Base-by-base conservation (phyloP, 2,329 filamentous ascomycete species). In the Alternaria solani region DNA sequence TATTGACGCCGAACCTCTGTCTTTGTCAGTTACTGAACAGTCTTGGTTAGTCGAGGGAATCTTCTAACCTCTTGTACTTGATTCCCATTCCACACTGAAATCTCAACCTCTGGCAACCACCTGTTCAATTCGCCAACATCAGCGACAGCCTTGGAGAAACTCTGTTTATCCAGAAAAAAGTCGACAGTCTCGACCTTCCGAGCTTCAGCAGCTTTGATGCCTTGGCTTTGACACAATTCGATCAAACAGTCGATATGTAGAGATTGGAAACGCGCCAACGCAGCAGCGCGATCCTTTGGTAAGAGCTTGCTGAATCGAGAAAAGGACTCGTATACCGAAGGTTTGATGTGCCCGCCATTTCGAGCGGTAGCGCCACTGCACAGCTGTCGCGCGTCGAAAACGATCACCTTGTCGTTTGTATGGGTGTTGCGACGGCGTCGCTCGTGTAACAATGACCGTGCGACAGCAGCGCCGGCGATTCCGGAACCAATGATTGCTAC, bases 401-500 rank as follows among this genome's bases (percentile, higher is more conserved):
- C 80, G 2, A 83, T 77, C 5, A 86, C 51, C n/a, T 55, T 63
- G 32, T 64, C 57, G 20, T 25, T n/a, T 7, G 51, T 48, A 32
- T 7, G 14, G 4, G 9, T 51, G 32, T 47, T 55, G 26, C 47
- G 26, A 9, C 55, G 54, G 14, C 56, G 55, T 28, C 68, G 65
- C 23, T 65, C 51, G 26, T 79, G 66, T 2, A 79, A 55, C 12
- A 63, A 43, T 4, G 77, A 74, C 20, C 78, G 68, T 4, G 80
- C 81, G 16, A 81, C 71, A 20, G 78, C 77, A 3, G 78, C 80
- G 9, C 80, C 84, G 2, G 84, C 83, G 59, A 87, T 86, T 1
- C 86, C 86, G 36, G 84, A 86, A 23, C 86, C 85, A 62, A 87
- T 82, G 41, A 87, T 80, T 18, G 84, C 80, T 2, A 86, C 71